Percentiles rank a stretch among this genome's conserved stretches.
phyloP scores from a whole-genome alignment of 2,329 filamentous ascomycete species.

The Verticillium albo-atrum region DNA sequence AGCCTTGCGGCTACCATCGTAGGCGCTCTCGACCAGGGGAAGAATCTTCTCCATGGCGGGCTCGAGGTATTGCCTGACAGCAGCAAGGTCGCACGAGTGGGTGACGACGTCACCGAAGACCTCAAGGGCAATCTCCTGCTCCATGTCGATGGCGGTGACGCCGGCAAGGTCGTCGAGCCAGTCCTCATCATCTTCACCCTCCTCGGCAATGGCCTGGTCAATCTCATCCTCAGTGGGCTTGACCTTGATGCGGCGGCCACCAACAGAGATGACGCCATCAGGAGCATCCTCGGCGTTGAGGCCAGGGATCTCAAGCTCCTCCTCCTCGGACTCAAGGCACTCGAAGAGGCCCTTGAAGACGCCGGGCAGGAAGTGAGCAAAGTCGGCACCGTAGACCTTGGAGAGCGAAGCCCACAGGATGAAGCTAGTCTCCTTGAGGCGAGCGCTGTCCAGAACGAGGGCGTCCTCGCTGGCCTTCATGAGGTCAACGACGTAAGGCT shows the following conservation, averaged over 20 bases:
- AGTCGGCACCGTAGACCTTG: conserved; percentile 86
- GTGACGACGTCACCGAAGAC: conserved; percentile 90
- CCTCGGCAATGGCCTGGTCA: conserved; percentile 50
- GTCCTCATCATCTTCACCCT: conserved; percentile 71
- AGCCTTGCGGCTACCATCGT: conserved; percentile 90
- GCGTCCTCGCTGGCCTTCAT: conserved; percentile 93
- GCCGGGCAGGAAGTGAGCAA: conserved; percentile 71
- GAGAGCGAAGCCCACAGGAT: conserved; percentile 94
- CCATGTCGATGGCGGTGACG: conserved; percentile 83
- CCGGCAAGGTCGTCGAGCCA: conserved; percentile 81
- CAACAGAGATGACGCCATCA: conserved; percentile 71
- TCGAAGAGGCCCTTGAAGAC: conserved; percentile 78
- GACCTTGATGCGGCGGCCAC: conserved; percentile 82
- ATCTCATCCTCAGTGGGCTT: conserved; percentile 51
- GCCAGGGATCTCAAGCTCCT: conserved; percentile 77
- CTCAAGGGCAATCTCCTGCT: conserved; percentile 96
- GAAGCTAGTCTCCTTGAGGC: conserved; percentile 93
- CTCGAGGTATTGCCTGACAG: conserved; percentile 76
- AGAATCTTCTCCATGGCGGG: conserved; percentile 79
- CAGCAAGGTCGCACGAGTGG: conserved; percentile 73
- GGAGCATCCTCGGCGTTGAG: conserved; percentile 42
- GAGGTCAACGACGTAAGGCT: conserved; percentile 83
- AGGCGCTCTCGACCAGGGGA: conserved; percentile 79
- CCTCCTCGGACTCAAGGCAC: conserved; percentile 82
- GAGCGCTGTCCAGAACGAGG: conserved; percentile 79